A percentile compares a stretch with the other conserved stretches of the same genome.
These are phyloP conservation scores for Isatis tinctoria DNA, from an alignment of 345 rosid genomes.

Conservation along the genomic window DNA sequence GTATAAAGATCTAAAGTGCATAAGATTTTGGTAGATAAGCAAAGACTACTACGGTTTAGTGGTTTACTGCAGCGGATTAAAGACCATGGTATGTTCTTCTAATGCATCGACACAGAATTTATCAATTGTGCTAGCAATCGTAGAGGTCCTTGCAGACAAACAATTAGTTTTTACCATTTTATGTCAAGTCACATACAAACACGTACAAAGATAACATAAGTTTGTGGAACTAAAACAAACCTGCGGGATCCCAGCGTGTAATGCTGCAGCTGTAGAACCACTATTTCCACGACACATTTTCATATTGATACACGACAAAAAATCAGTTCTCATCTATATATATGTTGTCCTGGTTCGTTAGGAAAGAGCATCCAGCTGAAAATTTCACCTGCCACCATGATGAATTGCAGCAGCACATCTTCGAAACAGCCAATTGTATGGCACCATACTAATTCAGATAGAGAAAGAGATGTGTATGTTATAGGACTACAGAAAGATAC, in stretches of 20 bases:
- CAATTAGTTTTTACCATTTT: not conserved
- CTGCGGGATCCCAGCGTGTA: conserved; percentile 79
- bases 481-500: not conserved
- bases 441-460: conserved; percentile 48
- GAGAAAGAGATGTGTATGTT: not conserved
- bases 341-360: not conserved
- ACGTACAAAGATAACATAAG: not conserved
- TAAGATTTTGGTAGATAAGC: not conserved
- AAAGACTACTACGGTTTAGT: not conserved
- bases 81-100: no score
- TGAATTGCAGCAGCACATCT: conserved; percentile 77
- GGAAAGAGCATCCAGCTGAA: not conserved
- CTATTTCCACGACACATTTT: conserved; percentile 32
- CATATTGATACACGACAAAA: not conserved
- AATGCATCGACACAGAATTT: no score
- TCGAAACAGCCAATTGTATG: conserved; percentile 65
- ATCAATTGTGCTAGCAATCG: not conserved
- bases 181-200: not conserved
- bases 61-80: not conserved
- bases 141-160: not conserved
- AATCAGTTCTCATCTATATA: conserved; percentile 3
- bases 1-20: not conserved
- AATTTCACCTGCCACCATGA: conserved; percentile 85
- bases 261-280: conserved; percentile 90
- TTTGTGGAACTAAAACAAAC: conserved; percentile 33